Base-by-base conservation (phyloP, 164 flowering plant genomes). In the Macadamia tetraphylla region DNA sequence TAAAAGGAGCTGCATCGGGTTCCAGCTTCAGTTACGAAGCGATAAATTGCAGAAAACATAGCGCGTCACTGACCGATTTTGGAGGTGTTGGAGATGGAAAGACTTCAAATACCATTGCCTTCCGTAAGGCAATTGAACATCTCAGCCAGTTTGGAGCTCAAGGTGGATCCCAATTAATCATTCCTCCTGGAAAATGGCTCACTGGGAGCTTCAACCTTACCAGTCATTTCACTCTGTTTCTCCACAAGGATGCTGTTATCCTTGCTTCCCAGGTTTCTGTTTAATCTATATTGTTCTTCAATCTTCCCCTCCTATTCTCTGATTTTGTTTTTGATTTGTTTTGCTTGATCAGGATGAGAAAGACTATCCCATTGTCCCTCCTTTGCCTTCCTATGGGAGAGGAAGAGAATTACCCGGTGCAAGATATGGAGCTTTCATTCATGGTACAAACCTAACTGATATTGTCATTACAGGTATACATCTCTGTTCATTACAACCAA, bases 361-460 rank as follows among this genome's bases (percentile, higher is more conserved):
- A 0, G 60, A 70, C 1, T 79, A 70, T 68, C 71, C 79, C 0
- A 10, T 62, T 23, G 17, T 76, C 9, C 66, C 58, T 0, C 59
- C 71, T 29, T 52, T 79, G 49, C 82, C 82, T 10, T 79, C 82
- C 0, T 79, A 79, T 57, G 82, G 82, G 0, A 69, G 69, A 43
- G 82, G 82, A 68, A 73, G 82, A 62, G 78, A 75, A 48, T 65
- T 72, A 2, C 57, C 62, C 1, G 67, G 55, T 11, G 69, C 63
- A 56, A 64, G 78, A 29, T 76, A 61, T 65, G 23, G 40, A 30
- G 73, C 79, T 43, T 60, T 79, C 31, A 75, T 79, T 0, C 76
- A 73, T 18, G 81, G 81, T 29, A 67, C 70, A 2, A 79, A 79
- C 58, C 75, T 79, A 35, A 79, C 79, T 7, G 79, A 79, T 70